Evolutionary conservation across 2,329 filamentous ascomycete genomes (phyloP).

Genomic region (Colletotrichum theobromicola): DNA sequence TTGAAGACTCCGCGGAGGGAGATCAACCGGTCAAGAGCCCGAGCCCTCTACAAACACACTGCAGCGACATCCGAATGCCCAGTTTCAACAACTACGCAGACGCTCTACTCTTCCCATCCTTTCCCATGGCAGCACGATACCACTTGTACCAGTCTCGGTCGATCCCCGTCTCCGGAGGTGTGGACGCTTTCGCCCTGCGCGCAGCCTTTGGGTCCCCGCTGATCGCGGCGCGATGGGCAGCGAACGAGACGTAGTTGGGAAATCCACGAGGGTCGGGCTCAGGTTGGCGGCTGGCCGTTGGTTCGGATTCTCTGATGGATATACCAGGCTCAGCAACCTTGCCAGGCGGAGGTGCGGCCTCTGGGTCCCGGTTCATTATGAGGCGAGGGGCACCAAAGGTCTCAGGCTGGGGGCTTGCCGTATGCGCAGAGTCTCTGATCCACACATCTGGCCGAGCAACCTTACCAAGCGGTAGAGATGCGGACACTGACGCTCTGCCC

Average conservation of each 20-base stretch:
- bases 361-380: not conserved
- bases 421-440: not conserved
- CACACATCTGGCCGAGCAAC: not conserved
- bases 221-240: not conserved
- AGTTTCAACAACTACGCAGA: constrained; percentile 16
- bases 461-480: not conserved
- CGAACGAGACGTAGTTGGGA: not conserved
- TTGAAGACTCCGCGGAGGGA: not conserved
- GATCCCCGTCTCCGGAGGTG: not conserved
- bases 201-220: not conserved
- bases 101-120: not conserved
- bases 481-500: not conserved
- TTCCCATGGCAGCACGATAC: not conserved
- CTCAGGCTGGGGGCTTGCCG: too few species aligned
- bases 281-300: not conserved
- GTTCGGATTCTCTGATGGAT: not conserved
- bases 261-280: not conserved
- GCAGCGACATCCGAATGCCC: constrained; percentile 19
- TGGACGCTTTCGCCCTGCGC: not conserved
- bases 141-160: not conserved
- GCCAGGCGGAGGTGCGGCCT: not conserved
- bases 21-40: not conserved
- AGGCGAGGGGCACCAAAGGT: not conserved
- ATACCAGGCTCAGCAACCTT: not conserved
- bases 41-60: not conserved